Percentiles rank a stretch among this genome's conserved stretches.
Conservation (phyloP, 306 rosid species). For the Prunus mume region DNA sequence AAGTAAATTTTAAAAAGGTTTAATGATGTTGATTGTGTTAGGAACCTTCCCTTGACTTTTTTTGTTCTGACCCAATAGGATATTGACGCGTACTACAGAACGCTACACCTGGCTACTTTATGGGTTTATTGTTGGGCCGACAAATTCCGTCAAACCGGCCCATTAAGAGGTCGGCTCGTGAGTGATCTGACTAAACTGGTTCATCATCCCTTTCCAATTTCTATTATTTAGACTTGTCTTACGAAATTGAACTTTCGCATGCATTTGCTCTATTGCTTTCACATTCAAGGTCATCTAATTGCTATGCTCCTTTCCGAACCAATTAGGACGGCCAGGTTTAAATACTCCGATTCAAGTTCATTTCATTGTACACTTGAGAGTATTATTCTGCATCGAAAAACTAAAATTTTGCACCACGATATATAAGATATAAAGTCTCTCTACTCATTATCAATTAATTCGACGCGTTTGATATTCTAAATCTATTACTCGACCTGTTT, state of each 20-base stretch:
- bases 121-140: neutral
- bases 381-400: rapidly evolving
- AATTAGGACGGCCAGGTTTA: no score
- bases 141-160: constrained; percentile 22
- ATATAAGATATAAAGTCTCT: no score
- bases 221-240: neutral
- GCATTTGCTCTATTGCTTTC: neutral
- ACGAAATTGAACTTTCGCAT: neutral
- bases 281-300: neutral
- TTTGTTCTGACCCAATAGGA: neutral
- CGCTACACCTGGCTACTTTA: neutral
- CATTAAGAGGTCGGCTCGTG: constrained; percentile 17
- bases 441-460: no score
- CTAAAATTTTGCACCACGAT: no score
- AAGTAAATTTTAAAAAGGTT: neutral
- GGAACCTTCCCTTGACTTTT: constrained; percentile 23
- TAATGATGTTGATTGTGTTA: neutral
- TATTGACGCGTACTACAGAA: neutral
- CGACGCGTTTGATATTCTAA: no score
- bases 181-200: neutral
- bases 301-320: no score
- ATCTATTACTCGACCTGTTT: no score
- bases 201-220: neutral
- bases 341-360: no score
- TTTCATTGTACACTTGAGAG: no score